Conservation (phyloP, 73 alveolate genomes). For the Halteria grandinella region DNA sequence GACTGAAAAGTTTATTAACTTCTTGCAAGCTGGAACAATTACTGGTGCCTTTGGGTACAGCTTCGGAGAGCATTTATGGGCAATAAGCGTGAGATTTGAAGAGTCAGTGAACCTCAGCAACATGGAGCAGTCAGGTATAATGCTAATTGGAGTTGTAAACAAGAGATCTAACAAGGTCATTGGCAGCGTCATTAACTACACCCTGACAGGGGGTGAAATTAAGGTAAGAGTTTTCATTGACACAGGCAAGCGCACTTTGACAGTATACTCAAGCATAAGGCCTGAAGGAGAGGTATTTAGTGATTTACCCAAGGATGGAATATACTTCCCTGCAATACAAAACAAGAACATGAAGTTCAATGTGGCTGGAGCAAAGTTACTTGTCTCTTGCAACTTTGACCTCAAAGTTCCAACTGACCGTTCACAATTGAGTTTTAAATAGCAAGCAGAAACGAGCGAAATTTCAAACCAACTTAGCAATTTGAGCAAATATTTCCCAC, state of each 20-base stretch:
- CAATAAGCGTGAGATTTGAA: conserved; percentile 14
- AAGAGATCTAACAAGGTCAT: conserved; percentile 6
- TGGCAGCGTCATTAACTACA: conserved; percentile 43
- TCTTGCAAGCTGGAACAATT: conserved; percentile 46
- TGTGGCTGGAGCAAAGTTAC: no score
- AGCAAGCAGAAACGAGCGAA: no score
- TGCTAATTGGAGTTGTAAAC: conserved; percentile 48
- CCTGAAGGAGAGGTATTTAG: conserved; percentile 48
- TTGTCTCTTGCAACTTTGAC: no score
- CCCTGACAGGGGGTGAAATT: conserved; percentile 34
- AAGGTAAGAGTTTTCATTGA: conserved; percentile 27
- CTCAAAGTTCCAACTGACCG: no score
- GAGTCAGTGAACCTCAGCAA: conserved; percentile 29
- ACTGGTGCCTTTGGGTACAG: conserved; percentile 21
- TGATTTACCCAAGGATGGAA: conserved; percentile 49
- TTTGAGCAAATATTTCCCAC: no score
- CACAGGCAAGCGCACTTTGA: conserved; percentile 32
- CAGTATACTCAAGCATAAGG: neutral
- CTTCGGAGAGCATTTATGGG: conserved; percentile 57
- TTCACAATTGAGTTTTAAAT: no score
- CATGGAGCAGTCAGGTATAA: conserved; percentile 42
- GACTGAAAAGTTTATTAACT: neutral
- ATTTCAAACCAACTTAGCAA: no score
- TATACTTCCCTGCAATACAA: conserved; percentile 38
- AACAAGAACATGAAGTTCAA: conserved; percentile 36